phyloP scores from a whole-genome alignment of 495 filamentous ascomycete species.

The Trichoderma erinaceum region DNA sequence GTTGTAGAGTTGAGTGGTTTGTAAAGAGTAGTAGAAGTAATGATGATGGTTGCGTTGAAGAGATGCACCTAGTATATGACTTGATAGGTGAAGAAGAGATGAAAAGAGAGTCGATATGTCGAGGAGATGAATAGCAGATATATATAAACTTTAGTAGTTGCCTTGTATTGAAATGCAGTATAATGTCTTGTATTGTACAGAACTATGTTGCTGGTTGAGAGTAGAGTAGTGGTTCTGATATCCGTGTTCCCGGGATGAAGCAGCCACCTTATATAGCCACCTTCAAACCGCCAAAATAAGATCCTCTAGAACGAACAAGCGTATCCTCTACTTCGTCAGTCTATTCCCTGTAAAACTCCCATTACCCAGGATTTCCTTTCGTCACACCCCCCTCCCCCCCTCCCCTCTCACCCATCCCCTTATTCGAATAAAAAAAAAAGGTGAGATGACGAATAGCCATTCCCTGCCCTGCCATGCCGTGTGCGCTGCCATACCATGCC shows the following conservation, averaged over 20 bases:
- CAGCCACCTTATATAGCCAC: background rate
- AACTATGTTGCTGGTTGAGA: background rate
- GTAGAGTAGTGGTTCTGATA: background rate
- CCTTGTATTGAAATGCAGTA: background rate
- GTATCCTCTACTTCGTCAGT: background rate
- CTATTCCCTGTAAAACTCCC: background rate
- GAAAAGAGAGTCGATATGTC: background rate
- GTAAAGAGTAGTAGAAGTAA: background rate
- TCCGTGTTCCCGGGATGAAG: background rate
- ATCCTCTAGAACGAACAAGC: background rate
- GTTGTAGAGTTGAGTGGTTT: slow-evolving; percentile 19
- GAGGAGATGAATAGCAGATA: background rate
- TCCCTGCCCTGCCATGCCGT: background rate
- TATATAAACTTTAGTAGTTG: background rate
- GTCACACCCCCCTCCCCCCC: background rate
- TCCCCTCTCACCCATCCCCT: background rate
- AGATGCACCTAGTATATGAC: background rate
- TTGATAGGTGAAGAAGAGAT: no score
- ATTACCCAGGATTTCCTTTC: background rate
- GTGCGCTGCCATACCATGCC: background rate
- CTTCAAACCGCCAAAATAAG: background rate
- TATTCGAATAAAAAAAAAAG: background rate
- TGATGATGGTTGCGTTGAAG: background rate
- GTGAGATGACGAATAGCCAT: background rate
- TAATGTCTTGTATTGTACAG: background rate